Evolutionary conservation across 164 flowering plant genomes (phyloP).

Genomic region (Macadamia tetraphylla): DNA sequence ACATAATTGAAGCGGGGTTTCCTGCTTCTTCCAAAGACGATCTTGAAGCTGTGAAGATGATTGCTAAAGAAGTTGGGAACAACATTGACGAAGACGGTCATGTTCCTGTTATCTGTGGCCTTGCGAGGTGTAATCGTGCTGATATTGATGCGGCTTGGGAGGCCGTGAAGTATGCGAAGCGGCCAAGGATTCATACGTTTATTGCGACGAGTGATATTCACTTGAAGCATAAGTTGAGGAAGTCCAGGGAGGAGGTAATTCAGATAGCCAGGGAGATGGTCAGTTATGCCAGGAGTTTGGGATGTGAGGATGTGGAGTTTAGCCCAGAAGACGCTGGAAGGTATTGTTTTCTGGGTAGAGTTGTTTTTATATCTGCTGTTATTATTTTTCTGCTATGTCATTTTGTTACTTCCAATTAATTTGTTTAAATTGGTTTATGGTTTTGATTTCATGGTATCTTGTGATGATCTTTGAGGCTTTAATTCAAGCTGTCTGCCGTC

Average conservation of each 20-base stretch:
- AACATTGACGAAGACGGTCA: slow-evolving; percentile 48
- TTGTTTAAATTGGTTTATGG: not conserved
- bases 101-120: slow-evolving; percentile 89
- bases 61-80: slow-evolving; percentile 77
- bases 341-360: slow-evolving; percentile 19
- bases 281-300: slow-evolving; percentile 74
- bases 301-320: slow-evolving; percentile 88
- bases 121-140: slow-evolving; percentile 72
- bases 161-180: slow-evolving; percentile 70
- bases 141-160: slow-evolving; percentile 92
- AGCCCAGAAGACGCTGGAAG: slow-evolving; percentile 99
- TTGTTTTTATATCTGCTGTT: not conserved
- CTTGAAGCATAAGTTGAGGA: slow-evolving; percentile 77
- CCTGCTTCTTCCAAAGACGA: slow-evolving; percentile 87
- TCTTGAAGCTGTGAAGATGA: slow-evolving; percentile 66
- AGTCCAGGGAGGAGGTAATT: slow-evolving; percentile 68
- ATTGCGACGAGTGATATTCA: slow-evolving; percentile 95
- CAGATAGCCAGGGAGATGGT: slow-evolving; percentile 83
- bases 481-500: not conserved
- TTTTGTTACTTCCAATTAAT: too few relatives aligned
- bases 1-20: slow-evolving; percentile 94
- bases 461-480: not conserved
- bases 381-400: not conserved
- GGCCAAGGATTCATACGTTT: slow-evolving; percentile 85
- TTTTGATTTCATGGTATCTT: not conserved